Base-by-base conservation (phyloP, 2,329 filamentous ascomycete species). In the Phaeosphaeriaceae sp. region DNA sequence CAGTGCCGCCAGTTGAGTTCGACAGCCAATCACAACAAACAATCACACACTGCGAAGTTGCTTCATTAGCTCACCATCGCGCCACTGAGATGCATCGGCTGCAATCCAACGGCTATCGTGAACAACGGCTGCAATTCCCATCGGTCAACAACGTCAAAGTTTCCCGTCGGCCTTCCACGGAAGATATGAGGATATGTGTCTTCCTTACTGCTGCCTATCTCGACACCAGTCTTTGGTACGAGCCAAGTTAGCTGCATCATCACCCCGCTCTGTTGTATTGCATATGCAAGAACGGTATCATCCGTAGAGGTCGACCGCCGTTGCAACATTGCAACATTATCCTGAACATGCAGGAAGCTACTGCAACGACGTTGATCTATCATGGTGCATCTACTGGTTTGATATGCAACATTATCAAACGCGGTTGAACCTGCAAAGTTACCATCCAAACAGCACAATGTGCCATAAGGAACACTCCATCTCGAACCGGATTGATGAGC, bases 61-160 rank as follows among this genome's bases (percentile, higher is more conserved):
- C 35, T n/a, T 40, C n/a, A 17, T 4, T n/a, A n/a, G 35, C 35
- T 40, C 35, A 1, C 35, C 8, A 40, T 17, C 15, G 15, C 35
- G 35, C 17, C 15, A 40, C 17, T 40, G 15, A 17, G 17, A 40
- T 26, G 4, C 48, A 50, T 35, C 11, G 48, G 28, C 48, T 26
- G 48, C 48, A 13, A 17, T 19, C 19, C 26, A 50, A 50, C 49
- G 49, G 21, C 21, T 11, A 35, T 50, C 49, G 49, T 35, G 49
- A 50, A 24, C 24, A 17, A 23, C 19, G 9, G 10, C 11, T 23
- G 43, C 43, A 46, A 23, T n/a, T n/a, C 19, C 19, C 35, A 17
- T 40, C 15, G 35, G 35, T 40, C 35, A 40, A 40, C 15, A n/a
- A n/a, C 15, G 4, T 40, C 35, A 40, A 40, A 9, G 21, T 47